These are phyloP conservation scores for Omphalea diandra DNA, from an alignment of 441 rosid genomes.

Conservation along the genomic window DNA sequence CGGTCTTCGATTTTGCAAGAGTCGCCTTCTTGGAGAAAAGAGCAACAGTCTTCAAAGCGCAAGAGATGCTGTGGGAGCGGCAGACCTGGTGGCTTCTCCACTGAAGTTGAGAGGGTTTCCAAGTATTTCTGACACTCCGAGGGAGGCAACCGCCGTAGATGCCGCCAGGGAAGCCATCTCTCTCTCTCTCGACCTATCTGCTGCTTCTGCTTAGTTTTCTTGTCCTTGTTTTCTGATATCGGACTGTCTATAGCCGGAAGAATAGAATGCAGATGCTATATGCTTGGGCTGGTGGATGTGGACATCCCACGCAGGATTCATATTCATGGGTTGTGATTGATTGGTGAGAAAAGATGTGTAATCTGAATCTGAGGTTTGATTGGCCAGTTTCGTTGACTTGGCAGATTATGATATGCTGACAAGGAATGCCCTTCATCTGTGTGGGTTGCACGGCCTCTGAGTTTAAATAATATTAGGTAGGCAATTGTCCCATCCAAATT, in stretches of 20 bases:
- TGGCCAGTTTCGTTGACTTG: slow-evolving; percentile 44
- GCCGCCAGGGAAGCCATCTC: slow-evolving; percentile 57
- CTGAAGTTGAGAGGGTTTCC: slow-evolving; percentile 72
- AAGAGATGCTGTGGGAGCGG: slow-evolving; percentile 58
- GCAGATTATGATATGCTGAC: slow-evolving; percentile 47
- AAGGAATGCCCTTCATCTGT: too few species aligned
- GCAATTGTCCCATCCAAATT: slow-evolving; percentile 23
- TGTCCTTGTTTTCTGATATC: not conserved
- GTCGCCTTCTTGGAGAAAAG: slow-evolving; percentile 81
- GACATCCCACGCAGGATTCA: slow-evolving; percentile 36
- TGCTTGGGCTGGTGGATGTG: slow-evolving; percentile 55
- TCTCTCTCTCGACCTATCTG: not conserved
- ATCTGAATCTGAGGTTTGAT: slow-evolving; percentile 58
- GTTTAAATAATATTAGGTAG: slow-evolving; percentile 29
- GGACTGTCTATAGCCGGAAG: not conserved
- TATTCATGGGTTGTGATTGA: slow-evolving; percentile 37
- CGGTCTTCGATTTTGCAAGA: slow-evolving; percentile 59
- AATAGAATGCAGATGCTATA: slow-evolving; percentile 41
- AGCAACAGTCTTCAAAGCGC: slow-evolving; percentile 70
- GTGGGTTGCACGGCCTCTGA: too few species aligned
- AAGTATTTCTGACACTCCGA: slow-evolving; percentile 81
- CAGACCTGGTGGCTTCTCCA: slow-evolving; percentile 43
- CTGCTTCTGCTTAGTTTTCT: not conserved
- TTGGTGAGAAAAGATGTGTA: slow-evolving; percentile 33
- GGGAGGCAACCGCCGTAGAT: slow-evolving; percentile 61